These are phyloP conservation scores for Leccinum subrobustum DNA, from an alignment of 1,284 basidiomycete species.

Conservation along the genomic window DNA sequence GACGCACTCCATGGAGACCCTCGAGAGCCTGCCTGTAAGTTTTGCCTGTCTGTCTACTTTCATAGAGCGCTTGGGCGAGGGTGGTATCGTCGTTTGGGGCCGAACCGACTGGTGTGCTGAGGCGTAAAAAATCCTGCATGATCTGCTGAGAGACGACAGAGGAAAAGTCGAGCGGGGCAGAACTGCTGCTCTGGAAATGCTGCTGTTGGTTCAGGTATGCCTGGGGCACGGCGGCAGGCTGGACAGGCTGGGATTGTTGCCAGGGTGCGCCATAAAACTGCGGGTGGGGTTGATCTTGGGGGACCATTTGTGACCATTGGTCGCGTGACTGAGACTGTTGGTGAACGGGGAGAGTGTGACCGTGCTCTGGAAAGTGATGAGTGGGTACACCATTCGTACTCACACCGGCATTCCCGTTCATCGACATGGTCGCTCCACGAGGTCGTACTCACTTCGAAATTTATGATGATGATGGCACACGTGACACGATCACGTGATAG, in stretches of 20 bases:
- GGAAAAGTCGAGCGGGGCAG: slow-evolving; percentile 24
- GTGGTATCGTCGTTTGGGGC: slow-evolving; percentile 50
- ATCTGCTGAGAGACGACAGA: slow-evolving; percentile 48
- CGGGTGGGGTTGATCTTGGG: slow-evolving; percentile 22
- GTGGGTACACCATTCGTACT: slow-evolving; percentile 16
- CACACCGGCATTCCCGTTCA: slow-evolving; percentile 3
- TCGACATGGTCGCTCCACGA: slow-evolving; percentile 12
- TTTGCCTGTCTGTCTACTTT: slow-evolving; percentile 34
- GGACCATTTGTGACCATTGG: slow-evolving; percentile 23
- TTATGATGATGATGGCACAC: slow-evolving; percentile 1
- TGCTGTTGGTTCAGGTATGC: slow-evolving; percentile 22
- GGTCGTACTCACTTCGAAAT: neutral
- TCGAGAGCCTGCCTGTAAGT: slow-evolving; percentile 45
- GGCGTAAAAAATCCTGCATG: slow-evolving; percentile 50
- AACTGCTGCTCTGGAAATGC: slow-evolving; percentile 18
- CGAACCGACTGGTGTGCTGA: slow-evolving; percentile 54
- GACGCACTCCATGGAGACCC: slow-evolving; percentile 41
- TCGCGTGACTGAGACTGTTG: slow-evolving; percentile 23
- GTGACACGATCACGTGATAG: slow-evolving; percentile 12
- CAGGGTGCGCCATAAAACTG: slow-evolving; percentile 21
- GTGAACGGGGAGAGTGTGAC: slow-evolving; percentile 15
- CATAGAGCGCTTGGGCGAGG: slow-evolving; percentile 45
- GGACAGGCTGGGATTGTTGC: slow-evolving; percentile 27
- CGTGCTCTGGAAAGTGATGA: slow-evolving; percentile 13
- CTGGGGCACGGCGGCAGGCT: slow-evolving; percentile 18